Conservation (phyloP, 441 rosid species). For the Syzygium syzygioides region DNA sequence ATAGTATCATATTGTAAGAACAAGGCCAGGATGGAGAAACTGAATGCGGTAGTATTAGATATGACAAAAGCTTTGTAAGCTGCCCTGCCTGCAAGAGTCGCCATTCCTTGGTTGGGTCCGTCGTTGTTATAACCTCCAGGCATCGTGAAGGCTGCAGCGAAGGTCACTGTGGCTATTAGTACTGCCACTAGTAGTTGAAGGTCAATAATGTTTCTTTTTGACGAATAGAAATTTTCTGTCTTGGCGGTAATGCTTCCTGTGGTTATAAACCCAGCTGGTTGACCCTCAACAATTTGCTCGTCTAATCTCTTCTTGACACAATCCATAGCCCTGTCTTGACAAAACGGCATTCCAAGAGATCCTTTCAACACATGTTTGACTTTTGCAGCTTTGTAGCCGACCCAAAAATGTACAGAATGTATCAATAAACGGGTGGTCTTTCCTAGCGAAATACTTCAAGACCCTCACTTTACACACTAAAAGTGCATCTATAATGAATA, state of each 20-base stretch:
- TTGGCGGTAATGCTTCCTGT: background rate
- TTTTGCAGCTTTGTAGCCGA: rapidly evolving
- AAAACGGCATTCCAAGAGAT: background rate
- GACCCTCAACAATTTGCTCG: background rate
- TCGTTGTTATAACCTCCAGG: conserved; percentile 14
- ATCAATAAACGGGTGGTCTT: too few relatives aligned
- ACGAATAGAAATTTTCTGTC: too few relatives aligned
- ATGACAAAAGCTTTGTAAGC: conserved; percentile 14
- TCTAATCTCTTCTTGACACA: background rate
- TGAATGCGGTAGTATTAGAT: conserved; percentile 1
- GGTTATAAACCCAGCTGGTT: background rate
- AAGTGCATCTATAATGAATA: background rate
- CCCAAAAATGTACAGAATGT: background rate
- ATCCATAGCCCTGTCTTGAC: background rate
- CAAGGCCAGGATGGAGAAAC: background rate
- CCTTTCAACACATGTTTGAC: rapidly evolving
- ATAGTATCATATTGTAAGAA: rapidly evolving
- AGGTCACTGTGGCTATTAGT: background rate
- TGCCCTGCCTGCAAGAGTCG: background rate
- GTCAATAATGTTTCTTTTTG: background rate
- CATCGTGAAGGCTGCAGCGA: conserved; percentile 13
- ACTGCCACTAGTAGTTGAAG: conserved; percentile 7
- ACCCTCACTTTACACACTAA: background rate
- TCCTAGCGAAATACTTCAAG: background rate
- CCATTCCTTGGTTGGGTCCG: background rate